Base-by-base conservation (phyloP, 2,329 filamentous ascomycete genomes). In the Coleophoma cylindrospora region DNA sequence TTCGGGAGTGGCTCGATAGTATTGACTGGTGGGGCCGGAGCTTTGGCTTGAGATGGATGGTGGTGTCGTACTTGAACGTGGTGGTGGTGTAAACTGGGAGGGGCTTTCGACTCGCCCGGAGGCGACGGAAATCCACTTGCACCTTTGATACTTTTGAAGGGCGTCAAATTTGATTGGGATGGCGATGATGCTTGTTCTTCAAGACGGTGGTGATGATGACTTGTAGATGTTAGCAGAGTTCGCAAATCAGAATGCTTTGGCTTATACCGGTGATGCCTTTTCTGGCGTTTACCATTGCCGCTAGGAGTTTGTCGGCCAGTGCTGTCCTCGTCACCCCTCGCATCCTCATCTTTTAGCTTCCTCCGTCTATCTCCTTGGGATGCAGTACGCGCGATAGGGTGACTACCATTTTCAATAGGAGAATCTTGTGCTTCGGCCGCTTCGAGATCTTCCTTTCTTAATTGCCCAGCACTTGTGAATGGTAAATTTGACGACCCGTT, bases 331-430 rank as follows among this genome's bases (percentile, higher is more conserved):
- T 83, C 89, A 33, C 75, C 74, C 54, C 78, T 80, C 32, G 67
- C 67, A 3, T 89, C 86, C 41, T 94, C 90, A 48, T 95, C 88
- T 63, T 90, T 89, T 2, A 84, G 72, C 66, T 90, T 89, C 54
- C 88, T 76, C 50, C 84, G 77, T 63, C 83, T 83, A 10, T 40
- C 75, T 77, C 41, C 79, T 4, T 54, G 53, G 49, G 73, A 73
- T 12, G 63, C 60, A 36, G 68, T 68, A 34, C 75, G 70, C 50
- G 65, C 59, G 45, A 66, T 66, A 55, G 66, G 73, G 54, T 65
- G 60, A 10, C 64, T 61, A 27, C 64, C 65, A 47, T 70, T 62
- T 22, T 66, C 63, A 22, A 56, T 47, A 2, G 59, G 56, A 6
- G 68, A 69, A 37, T 78, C 81, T 56, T 73, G 73, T 1, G 67